These are phyloP conservation scores for Rostrohypoxylon terebratum DNA, from an alignment of 495 filamentous ascomycete species.

Conservation along the genomic window DNA sequence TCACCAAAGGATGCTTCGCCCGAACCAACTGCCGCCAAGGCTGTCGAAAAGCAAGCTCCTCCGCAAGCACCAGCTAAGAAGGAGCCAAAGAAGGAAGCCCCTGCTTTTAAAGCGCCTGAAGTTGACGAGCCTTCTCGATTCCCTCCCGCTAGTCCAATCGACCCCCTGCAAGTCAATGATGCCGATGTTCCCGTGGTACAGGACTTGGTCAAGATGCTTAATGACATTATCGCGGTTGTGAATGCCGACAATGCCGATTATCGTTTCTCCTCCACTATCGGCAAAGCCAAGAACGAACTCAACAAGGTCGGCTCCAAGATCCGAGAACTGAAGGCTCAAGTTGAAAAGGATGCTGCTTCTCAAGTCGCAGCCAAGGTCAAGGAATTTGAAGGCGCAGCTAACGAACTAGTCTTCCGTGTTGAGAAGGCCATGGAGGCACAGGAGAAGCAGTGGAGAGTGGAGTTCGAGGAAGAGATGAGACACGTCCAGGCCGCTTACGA, in stretches of 20 bases:
- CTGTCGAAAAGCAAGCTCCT: slow-evolving; percentile 28
- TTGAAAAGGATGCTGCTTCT: slow-evolving; percentile 77
- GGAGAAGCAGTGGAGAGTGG: slow-evolving; percentile 81
- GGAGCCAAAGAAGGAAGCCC: slow-evolving; percentile 26
- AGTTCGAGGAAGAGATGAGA: slow-evolving; percentile 90
- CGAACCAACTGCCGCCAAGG: slow-evolving; percentile 24
- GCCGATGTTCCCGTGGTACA: slow-evolving; percentile 89
- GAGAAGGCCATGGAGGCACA: slow-evolving; percentile 78
- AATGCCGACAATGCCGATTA: slow-evolving; percentile 81
- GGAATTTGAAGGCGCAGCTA: slow-evolving; percentile 61
- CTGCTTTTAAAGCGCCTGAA: slow-evolving; percentile 62
- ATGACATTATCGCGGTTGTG: slow-evolving; percentile 92
- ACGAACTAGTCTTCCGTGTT: slow-evolving; percentile 82
- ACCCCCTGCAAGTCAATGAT: slow-evolving; percentile 75
- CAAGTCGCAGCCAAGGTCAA: slow-evolving; percentile 76
- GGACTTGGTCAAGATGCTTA: slow-evolving; percentile 93
- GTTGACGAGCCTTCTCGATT: slow-evolving; percentile 70
- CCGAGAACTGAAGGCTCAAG: slow-evolving; percentile 71
- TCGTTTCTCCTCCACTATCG: slow-evolving; percentile 79
- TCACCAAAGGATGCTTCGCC: slow-evolving; percentile 46
- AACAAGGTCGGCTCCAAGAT: slow-evolving; percentile 80
- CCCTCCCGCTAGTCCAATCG: slow-evolving; percentile 73
- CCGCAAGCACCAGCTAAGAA: slow-evolving; percentile 16
- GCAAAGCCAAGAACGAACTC: slow-evolving; percentile 87
- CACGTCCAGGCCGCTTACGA: slow-evolving; percentile 79